A percentile compares a stretch with the other conserved stretches of the same genome.
These are phyloP conservation scores for Candolleomyces efflorescens DNA, from an alignment of 768 basidiomycete species.

Conservation along the genomic window DNA sequence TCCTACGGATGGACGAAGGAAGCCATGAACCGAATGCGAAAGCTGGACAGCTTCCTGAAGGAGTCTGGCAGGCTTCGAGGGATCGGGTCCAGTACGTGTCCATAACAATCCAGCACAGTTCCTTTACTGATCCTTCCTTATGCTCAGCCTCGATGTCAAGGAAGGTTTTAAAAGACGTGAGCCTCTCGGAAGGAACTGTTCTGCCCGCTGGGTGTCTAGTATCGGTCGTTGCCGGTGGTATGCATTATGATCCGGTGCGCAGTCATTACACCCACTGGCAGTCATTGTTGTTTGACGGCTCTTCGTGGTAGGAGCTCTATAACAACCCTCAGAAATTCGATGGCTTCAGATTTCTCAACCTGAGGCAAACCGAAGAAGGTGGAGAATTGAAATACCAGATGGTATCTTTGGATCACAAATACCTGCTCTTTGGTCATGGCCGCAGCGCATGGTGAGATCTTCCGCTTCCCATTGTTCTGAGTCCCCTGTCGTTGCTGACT, in stretches of 20 bases:
- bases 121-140: background rate
- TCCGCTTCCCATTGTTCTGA: background rate
- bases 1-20: constrained; percentile 39
- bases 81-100: constrained; percentile 18
- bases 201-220: constrained; percentile 24
- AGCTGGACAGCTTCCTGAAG: constrained; percentile 43
- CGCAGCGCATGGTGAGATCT: constrained; percentile 19
- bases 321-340: constrained; percentile 34
- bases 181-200: constrained; percentile 22
- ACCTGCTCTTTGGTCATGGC: constrained; percentile 30
- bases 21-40: constrained; percentile 32
- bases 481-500: background rate
- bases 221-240: constrained; percentile 17
- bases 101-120: background rate
- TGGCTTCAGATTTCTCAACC: constrained; percentile 41
- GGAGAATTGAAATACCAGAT: constrained; percentile 23
- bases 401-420: constrained; percentile 22
- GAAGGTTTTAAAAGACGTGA: constrained; percentile 20
- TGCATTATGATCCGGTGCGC: constrained; percentile 19
- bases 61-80: constrained; percentile 33
- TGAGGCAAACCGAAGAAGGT: constrained; percentile 22
- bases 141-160: constrained; percentile 22
- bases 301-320: constrained; percentile 16
- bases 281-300: background rate
- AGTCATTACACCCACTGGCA: background rate